Conservation (phyloP, 371 early-diverging fungal species). For the Haplosporangium sp. region DNA sequence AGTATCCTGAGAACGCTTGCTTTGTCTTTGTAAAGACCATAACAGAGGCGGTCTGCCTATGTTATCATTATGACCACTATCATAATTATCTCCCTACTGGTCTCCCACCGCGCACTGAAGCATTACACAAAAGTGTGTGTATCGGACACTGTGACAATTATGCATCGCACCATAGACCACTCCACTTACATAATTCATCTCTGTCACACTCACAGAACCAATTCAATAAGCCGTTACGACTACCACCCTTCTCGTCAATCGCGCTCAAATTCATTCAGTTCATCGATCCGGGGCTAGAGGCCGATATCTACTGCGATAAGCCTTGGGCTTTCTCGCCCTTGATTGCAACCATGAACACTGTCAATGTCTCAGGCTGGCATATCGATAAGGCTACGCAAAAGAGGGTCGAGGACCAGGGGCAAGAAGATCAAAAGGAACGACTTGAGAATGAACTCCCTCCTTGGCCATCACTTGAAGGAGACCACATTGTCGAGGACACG, state of each 20-base stretch:
- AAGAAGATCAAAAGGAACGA: slow-evolving; percentile 16
- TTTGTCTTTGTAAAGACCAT: too few relatives aligned
- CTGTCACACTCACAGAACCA: slow-evolving; percentile 57
- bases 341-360: slow-evolving; percentile 78
- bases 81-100: too few relatives aligned
- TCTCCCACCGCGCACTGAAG: too few relatives aligned
- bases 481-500: slow-evolving; percentile 58
- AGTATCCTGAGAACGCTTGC: neutral
- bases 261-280: slow-evolving; percentile 80
- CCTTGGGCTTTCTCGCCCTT: slow-evolving; percentile 84
- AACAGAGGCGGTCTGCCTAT: too few relatives aligned
- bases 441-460: slow-evolving; percentile 41
- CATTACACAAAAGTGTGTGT: too few relatives aligned
- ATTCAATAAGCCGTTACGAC: slow-evolving; percentile 73
- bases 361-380: slow-evolving; percentile 58
- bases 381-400: slow-evolving; percentile 24
- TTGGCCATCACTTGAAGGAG: slow-evolving; percentile 59
- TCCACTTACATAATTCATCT: neutral
- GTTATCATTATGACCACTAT: too few relatives aligned
- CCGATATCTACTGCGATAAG: slow-evolving; percentile 76
- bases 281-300: slow-evolving; percentile 83
- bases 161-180: too few relatives aligned
- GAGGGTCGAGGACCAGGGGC: slow-evolving; percentile 7
- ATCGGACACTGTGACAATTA: too few relatives aligned
- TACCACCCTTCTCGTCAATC: slow-evolving; percentile 80